Conservation (phyloP, 1,284 basidiomycete species). For the Cryptococcus maquisensis region DNA sequence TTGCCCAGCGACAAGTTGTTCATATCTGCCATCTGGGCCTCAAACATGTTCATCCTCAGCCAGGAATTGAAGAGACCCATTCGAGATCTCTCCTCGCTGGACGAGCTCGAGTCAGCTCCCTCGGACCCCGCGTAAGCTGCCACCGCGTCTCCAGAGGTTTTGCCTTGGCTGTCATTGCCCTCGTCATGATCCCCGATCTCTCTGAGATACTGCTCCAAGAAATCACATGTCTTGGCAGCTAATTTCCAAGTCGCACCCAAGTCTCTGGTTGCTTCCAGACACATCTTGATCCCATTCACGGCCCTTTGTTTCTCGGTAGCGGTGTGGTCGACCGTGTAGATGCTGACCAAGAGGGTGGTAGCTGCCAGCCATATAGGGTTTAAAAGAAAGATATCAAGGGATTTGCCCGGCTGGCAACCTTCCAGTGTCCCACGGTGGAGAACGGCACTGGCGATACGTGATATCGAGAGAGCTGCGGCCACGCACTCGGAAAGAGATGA, state of each 20-base stretch:
- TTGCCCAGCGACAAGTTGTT: slow-evolving; percentile 4
- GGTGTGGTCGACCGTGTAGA: slow-evolving; percentile 66
- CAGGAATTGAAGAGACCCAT: slow-evolving; percentile 1
- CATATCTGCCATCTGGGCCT: slow-evolving; percentile 9
- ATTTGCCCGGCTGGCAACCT: slow-evolving; percentile 50
- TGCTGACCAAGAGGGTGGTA: slow-evolving; percentile 66
- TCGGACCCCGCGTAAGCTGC: too few species aligned
- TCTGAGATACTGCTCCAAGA: slow-evolving; percentile 26
- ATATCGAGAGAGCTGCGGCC: slow-evolving; percentile 72
- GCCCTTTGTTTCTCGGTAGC: slow-evolving; percentile 59
- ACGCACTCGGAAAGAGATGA: slow-evolving; percentile 78
- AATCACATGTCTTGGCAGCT: slow-evolving; percentile 43
- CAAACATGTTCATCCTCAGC: slow-evolving; percentile 11
- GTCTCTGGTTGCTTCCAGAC: slow-evolving; percentile 58
- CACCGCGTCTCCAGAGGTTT: too few species aligned
- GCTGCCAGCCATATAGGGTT: slow-evolving; percentile 59
- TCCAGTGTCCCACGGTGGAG: slow-evolving; percentile 32
- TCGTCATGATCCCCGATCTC: slow-evolving; percentile 10
- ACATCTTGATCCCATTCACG: slow-evolving; percentile 66
- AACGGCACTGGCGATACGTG: slow-evolving; percentile 60
- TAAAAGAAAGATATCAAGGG: slow-evolving; percentile 32
- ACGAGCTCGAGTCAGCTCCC: too few species aligned
- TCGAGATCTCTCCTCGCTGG: background rate
- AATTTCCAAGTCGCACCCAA: slow-evolving; percentile 55
- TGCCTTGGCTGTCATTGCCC: background rate